Evolutionary conservation across 805 yeast species (phyloP), one percentile per base, ranked within the genome.

Genomic region (Scheffersomyces stipitis): DNA sequence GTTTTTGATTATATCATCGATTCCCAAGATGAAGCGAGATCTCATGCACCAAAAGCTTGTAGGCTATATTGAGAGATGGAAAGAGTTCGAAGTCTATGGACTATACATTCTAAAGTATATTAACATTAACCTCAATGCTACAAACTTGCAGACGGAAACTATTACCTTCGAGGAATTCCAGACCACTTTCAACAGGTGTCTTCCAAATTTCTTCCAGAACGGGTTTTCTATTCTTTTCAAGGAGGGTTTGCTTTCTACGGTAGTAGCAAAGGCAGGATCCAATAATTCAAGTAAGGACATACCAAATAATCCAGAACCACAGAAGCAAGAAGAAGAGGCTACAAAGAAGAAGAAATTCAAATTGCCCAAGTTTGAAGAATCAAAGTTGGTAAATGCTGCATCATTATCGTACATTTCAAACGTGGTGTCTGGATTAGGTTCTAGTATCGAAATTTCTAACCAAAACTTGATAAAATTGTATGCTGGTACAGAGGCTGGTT

Each of bases 401-500:
- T 33, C 70, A 4, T 45, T 74, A 4, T 48, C 80, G 0, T 60
- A 64, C 29, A 36, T 76, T 15, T 54, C 73, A 1, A 52, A 68
- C 1, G 45, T 67, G 9, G 38, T 73, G 5, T 42, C 42, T 9
- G 38, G 34, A 13, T 15, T 47, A 1, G 46, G 49, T 4, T 42
- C 56, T 1, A 66, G 66, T 1, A 51, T 58, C 1, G 72, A 65
- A 18, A 45, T 76, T 3, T 61, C 78, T 0, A 65, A 64, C 15
- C 62, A 75, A 3, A 71, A 75, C 29, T 52, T 85, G 36, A 68
- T 78, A 30, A 79, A 78, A 47, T 70, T 90, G 8, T 90, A 82
- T 49, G 68, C 73, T 6, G 96, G 95, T 0, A 65, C 87, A 7
- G 83, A 78, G 32, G 69, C 80, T 2, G 98, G 98, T 2, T 91